Conservation (phyloP, 2,329 filamentous ascomycete species). For the Acephala macrosclerotiorum region DNA sequence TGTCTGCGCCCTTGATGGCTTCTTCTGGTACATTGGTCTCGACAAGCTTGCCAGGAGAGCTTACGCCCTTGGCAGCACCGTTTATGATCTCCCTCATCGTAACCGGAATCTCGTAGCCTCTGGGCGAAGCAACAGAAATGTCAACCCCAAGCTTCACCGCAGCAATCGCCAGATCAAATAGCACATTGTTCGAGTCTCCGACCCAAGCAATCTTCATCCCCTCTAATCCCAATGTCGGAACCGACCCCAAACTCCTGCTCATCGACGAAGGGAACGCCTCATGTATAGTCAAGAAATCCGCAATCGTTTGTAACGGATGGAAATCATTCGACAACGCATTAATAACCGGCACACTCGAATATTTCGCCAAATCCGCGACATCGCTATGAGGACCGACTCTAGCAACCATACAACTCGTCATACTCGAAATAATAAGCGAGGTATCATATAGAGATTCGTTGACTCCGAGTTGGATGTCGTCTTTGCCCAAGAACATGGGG, state of each 20-base stretch:
- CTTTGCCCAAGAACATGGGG: constrained; percentile 94
- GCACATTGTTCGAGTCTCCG: constrained; percentile 95
- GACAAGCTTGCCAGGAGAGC: constrained; percentile 68
- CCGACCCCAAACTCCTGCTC: constrained; percentile 20
- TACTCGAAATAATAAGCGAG: constrained; percentile 89
- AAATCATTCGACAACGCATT: constrained; percentile 90
- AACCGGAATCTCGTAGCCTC: constrained; percentile 81
- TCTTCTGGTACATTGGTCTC: constrained; percentile 86
- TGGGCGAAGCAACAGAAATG: constrained; percentile 85
- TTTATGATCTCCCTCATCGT: constrained; percentile 77
- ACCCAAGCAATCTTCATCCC: constrained; percentile 95
- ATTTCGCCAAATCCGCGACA: constrained; percentile 71
- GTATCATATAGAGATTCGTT: constrained; percentile 98
- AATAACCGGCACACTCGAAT: constrained; percentile 82
- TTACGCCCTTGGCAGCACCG: constrained; percentile 63
- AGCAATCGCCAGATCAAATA: constrained; percentile 90
- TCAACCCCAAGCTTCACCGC: constrained; percentile 88
- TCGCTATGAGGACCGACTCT: constrained; percentile 82
- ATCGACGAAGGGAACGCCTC: constrained; percentile 69
- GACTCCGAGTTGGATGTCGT: constrained; percentile 95
- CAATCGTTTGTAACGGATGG: constrained; percentile 93
- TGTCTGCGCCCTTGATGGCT: constrained; percentile 82
- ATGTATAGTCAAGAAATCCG: constrained; percentile 90
- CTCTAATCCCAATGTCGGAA: constrained; percentile 67
- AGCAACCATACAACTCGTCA: constrained; percentile 84